A percentile compares a stretch with the other conserved stretches of the same genome.
phyloP scores from a whole-genome alignment of 306 rosid genomes.

The Cicer judaicum region DNA sequence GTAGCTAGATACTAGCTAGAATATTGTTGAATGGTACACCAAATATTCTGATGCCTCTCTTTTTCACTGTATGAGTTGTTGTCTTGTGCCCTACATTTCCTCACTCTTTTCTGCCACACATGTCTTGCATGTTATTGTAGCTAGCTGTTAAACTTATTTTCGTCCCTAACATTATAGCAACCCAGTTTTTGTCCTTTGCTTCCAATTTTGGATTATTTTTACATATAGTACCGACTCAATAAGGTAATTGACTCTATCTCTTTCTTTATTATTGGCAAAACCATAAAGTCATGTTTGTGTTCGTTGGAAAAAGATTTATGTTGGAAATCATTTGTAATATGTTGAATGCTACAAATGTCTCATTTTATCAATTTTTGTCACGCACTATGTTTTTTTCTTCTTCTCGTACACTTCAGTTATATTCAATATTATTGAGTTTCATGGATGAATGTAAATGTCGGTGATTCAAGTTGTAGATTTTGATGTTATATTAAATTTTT shows the following conservation, averaged over 20 bases:
- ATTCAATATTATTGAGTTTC: too few species aligned
- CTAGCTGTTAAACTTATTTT: constrained; percentile 15
- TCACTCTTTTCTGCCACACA: constrained; percentile 29
- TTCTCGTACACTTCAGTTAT: too few species aligned
- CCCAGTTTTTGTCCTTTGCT: constrained; percentile 36
- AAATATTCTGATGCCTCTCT: constrained; percentile 14
- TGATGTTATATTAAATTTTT: too few species aligned
- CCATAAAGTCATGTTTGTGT: constrained; percentile 17
- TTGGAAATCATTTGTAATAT: too few species aligned
- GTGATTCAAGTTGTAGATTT: too few species aligned
- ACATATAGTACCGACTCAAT: neutral
- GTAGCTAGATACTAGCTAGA: neutral
- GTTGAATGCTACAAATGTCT: too few species aligned
- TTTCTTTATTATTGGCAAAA: constrained; percentile 35
- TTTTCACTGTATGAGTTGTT: constrained; percentile 27
- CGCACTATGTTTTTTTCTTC: too few species aligned
- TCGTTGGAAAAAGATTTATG: neutral
- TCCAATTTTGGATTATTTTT: constrained; percentile 34
- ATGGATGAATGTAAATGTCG: too few species aligned
- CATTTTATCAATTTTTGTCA: too few species aligned
- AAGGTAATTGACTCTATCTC: constrained; percentile 8
- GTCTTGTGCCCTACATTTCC: constrained; percentile 20
- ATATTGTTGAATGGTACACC: neutral
- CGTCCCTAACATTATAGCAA: constrained; percentile 9
- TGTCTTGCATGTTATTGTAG: constrained; percentile 19